These are phyloP conservation scores for Zasmidium angulare DNA, from an alignment of 2,329 filamentous ascomycete genomes.

Conservation along the genomic window DNA sequence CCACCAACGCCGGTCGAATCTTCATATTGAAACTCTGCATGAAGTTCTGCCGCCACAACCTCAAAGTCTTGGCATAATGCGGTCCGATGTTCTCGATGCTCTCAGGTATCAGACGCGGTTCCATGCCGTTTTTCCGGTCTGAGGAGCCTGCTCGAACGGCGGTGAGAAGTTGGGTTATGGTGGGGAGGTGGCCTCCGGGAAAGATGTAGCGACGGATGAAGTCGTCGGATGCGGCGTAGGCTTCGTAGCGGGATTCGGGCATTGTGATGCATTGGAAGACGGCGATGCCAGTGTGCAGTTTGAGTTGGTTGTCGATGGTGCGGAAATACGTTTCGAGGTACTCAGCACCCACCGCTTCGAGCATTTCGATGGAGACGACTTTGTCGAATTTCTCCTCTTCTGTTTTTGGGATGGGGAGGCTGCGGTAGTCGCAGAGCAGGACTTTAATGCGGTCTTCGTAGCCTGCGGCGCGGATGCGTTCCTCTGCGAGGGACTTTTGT, in stretches of 20 bases:
- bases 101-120: conserved; percentile 59
- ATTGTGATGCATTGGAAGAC: conserved; percentile 78
- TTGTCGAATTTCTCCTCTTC: conserved; percentile 60
- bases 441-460: conserved; percentile 63
- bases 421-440: conserved; percentile 67
- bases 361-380: conserved; percentile 74
- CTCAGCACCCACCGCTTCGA: conserved; percentile 70
- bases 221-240: conserved; percentile 66
- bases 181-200: conserved; percentile 70
- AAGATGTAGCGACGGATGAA: conserved; percentile 79
- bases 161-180: conserved; percentile 66
- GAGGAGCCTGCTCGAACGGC: conserved; percentile 60
- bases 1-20: conserved; percentile 61
- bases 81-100: conserved; percentile 70
- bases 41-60: conserved; percentile 68
- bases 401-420: conserved; percentile 53
- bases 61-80: conserved; percentile 69
- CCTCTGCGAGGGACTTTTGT: conserved; percentile 67
- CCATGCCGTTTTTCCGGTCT: conserved; percentile 44
- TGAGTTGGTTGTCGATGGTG: conserved; percentile 63
- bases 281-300: conserved; percentile 64
- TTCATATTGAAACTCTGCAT: conserved; percentile 59
- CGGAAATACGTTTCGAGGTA: conserved; percentile 68
- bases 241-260: conserved; percentile 65
- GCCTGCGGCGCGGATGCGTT: conserved; percentile 62